Evolutionary conservation across 1,284 basidiomycete genomes (phyloP), one percentile per base, ranked within the genome.

Genomic region (Moesziomyces sp.): DNA sequence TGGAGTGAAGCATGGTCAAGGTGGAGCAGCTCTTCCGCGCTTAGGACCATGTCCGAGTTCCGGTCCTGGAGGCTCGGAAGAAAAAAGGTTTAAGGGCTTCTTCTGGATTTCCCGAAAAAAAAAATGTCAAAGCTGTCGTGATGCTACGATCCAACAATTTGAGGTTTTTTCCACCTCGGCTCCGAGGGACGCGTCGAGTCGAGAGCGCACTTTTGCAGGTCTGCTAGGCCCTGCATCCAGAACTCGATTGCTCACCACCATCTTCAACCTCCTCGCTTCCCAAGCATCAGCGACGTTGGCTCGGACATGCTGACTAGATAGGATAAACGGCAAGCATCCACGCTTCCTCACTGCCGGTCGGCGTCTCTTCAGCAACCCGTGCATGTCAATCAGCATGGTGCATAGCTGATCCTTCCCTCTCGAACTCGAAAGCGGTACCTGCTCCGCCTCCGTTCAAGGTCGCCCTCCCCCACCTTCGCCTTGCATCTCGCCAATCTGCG

Each of bases 101-200:
- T 33, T 10, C 30, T 33, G 30, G 13, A 33, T 33, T 9, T 33
- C 13, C 2, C 21, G 21, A 21, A 28, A 9, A 28, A 8, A 35
- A 46, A 40, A 52, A 47, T 28, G 14, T 18, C 16, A 40, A n/a
- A 8, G 5, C 13, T 40, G 38, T 40, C 18, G 38, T 40, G 16
- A 18, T 4, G 13, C 38, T 14, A 4, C 38, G 38, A 40, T 7
- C 8, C 38, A 14, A 40, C 38, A 40, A 16, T 40, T 7, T 18
- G 11, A 18, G 3, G 38, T 24, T 33, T 3, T 55, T 11, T n/a
- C 14, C 23, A 18, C 14, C 8, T 65, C 65, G 65, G 65, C 38
- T 61, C 65, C 65, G 65, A 61, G 19, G 5, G 26, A 35, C 55
- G 65, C 65, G 58, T 54, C 45, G 30, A 46, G 21, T 35, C 35